phyloP scores from a whole-genome alignment of 75 land plant genomes.

The Azolla pinnata region DNA sequence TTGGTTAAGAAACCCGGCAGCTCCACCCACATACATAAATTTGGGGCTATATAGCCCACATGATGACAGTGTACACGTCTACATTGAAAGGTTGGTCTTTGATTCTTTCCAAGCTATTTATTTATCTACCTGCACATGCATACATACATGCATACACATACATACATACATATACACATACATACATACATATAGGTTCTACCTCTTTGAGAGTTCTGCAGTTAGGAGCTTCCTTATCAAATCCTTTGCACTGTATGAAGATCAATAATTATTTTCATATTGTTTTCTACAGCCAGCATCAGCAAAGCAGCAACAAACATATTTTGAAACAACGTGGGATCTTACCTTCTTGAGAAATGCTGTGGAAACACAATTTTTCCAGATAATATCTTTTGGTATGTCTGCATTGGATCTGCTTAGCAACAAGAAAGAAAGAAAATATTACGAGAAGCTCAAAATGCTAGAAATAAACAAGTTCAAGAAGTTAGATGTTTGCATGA shows the following conservation, averaged over 20 bases:
- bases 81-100: no score
- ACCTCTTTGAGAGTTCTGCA: constrained; percentile 36
- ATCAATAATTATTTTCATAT: not conserved
- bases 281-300: no score
- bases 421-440: not conserved
- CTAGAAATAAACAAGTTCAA: not conserved
- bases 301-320: no score
- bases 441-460: not conserved
- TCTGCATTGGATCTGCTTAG: constrained; percentile 27
- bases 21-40: no score
- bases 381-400: constrained; percentile 33
- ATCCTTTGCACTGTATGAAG: constrained; percentile 30
- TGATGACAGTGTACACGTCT: no score
- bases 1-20: no score
- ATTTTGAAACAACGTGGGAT: not conserved
- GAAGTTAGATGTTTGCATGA: not conserved
- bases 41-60: no score
- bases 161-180: no score
- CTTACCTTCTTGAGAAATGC: constrained; percentile 31
- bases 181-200: not conserved
- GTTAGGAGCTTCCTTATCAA: constrained; percentile 27
- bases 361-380: constrained; percentile 34
- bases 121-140: no score
- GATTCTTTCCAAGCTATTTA: no score
- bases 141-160: not conserved